phyloP scores from a whole-genome alignment of 2,329 filamentous ascomycete genomes.

The Sclerotinia glacialis region DNA sequence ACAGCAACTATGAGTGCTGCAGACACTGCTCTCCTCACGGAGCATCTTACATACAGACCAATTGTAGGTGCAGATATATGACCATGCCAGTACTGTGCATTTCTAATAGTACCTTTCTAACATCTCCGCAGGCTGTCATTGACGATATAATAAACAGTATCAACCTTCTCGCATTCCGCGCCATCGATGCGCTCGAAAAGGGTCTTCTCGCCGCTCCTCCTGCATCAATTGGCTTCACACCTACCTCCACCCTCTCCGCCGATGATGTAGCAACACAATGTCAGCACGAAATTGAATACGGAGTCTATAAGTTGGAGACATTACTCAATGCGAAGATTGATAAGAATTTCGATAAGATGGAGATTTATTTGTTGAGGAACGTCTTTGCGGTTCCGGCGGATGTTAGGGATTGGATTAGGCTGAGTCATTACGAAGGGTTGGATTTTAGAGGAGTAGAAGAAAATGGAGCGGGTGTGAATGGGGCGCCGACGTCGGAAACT shows the following conservation, averaged over 20 bases:
- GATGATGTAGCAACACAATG: conserved; percentile 49
- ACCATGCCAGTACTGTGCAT: not conserved
- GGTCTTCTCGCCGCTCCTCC: conserved; percentile 74
- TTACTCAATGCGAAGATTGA: conserved; percentile 77
- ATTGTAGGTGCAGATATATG: conserved; percentile 57
- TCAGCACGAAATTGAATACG: conserved; percentile 77
- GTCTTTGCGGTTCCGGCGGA: conserved; percentile 72
- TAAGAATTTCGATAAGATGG: conserved; percentile 80
- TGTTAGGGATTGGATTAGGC: conserved; percentile 70
- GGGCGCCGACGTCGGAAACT: conserved; percentile 49
- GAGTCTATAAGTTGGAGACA: conserved; percentile 80
- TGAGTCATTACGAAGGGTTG: conserved; percentile 73
- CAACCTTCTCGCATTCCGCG: conserved; percentile 89
- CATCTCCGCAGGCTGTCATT: conserved; percentile 67
- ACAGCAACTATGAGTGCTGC: conserved; percentile 33
- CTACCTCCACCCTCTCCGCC: conserved; percentile 42
- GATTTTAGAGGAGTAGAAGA: conserved; percentile 35
- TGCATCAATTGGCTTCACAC: conserved; percentile 75
- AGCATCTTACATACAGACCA: conserved; percentile 93
- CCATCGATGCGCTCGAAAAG: conserved; percentile 81
- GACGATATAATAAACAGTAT: conserved; percentile 98
- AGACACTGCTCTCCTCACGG: conserved; percentile 71
- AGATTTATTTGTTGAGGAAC: conserved; percentile 88
- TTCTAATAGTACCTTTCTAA: conserved; percentile 23
- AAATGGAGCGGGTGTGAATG: conserved; percentile 49